Conservation (phyloP, 805 yeast genomes). For the Yueomyces sp. region DNA sequence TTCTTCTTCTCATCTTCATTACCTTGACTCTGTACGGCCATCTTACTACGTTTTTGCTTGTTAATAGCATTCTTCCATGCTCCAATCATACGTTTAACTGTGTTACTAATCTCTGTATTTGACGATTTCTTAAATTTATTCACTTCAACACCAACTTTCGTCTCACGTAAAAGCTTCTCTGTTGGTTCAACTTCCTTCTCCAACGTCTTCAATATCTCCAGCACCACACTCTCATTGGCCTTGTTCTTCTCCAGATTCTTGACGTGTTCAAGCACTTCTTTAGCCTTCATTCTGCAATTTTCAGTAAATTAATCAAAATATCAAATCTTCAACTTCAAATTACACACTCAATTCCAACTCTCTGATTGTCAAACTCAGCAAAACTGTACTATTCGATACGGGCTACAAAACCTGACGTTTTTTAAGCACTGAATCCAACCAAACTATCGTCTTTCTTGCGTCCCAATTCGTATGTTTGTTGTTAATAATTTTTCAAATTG, state of each 20-base stretch:
- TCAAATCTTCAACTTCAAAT: neutral
- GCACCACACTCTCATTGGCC: conserved; percentile 42
- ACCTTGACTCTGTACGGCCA: conserved; percentile 1
- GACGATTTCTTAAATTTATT: conserved; percentile 66
- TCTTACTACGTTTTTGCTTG: conserved; percentile 34
- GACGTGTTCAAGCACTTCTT: conserved; percentile 58
- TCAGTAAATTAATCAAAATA: neutral
- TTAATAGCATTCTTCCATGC: conserved; percentile 86
- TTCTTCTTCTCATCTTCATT: neutral
- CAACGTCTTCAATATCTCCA: conserved; percentile 52
- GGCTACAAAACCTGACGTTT: too few relatives aligned
- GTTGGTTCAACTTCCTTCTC: conserved; percentile 67
- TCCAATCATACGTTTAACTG: conserved; percentile 73
- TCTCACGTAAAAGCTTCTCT: conserved; percentile 72
- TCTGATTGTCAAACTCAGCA: neutral
- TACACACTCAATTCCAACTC: neutral
- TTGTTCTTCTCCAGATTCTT: conserved; percentile 61
- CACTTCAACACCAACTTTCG: conserved; percentile 94
- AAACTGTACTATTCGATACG: too few relatives aligned
- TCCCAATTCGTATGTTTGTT: too few relatives aligned
- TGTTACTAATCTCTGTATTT: conserved; percentile 50
- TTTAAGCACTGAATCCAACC: too few relatives aligned
- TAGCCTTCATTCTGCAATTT: conserved; percentile 40
- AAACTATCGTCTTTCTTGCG: too few relatives aligned
- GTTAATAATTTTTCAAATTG: too few relatives aligned